phyloP scores from a whole-genome alignment of 2,329 filamentous ascomycete genomes.

The Colletotrichum sp. region DNA sequence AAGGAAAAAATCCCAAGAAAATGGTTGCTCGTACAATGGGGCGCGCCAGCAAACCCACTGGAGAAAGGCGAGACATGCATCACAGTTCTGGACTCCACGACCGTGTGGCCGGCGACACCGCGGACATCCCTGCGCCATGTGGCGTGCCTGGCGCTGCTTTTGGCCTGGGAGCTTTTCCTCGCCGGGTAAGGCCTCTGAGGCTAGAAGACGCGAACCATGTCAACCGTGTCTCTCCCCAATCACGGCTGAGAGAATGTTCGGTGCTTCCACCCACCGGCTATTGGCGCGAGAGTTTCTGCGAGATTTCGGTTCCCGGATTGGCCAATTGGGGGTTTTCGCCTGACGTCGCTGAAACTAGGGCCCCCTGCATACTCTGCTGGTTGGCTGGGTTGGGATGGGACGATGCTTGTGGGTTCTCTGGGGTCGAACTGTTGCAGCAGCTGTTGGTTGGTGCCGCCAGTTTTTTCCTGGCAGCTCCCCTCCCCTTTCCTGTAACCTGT shows the following conservation, averaged over 20 bases:
- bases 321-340: background rate
- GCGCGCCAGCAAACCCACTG: background rate
- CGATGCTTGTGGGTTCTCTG: slow-evolving; percentile 1
- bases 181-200: background rate
- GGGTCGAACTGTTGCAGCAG: background rate
- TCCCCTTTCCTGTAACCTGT: background rate
- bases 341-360: slow-evolving; percentile 8
- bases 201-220: background rate
- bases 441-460: background rate
- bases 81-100: background rate
- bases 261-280: slow-evolving; percentile 5
- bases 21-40: background rate
- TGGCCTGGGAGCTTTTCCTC: background rate
- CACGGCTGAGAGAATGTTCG: background rate
- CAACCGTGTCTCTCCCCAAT: background rate
- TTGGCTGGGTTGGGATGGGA: background rate
- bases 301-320: background rate
- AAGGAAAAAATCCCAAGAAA: background rate
- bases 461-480: background rate
- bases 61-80: background rate
- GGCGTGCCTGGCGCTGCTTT: slow-evolving; percentile 1
- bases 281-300: slow-evolving; percentile 16
- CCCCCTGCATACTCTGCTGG: background rate
- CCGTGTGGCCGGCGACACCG: slow-evolving; percentile 1
- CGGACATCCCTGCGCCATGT: slow-evolving; percentile 14